Evolutionary conservation across 2,329 filamentous ascomycete species (phyloP).

Genomic region (Alternaria atra): DNA sequence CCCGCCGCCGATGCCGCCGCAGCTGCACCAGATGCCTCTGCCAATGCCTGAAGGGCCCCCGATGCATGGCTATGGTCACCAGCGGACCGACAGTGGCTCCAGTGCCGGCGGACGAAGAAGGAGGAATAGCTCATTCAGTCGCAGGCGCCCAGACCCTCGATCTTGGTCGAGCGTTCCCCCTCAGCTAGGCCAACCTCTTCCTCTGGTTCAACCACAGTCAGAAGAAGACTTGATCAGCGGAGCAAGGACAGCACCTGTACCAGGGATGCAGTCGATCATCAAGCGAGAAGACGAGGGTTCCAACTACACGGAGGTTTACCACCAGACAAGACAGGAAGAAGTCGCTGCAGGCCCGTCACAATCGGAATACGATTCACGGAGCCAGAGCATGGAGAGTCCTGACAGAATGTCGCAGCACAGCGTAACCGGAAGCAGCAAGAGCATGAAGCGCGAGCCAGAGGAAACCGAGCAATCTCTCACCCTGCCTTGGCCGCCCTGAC

Average conservation of each 20-base stretch:
- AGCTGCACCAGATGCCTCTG: constrained; percentile 39
- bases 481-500: constrained; percentile 30
- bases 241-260: constrained; percentile 46
- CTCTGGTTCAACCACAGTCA: constrained; percentile 45
- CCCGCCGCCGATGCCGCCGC: constrained; percentile 32
- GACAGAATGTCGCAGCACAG: constrained; percentile 47
- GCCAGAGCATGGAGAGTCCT: constrained; percentile 42
- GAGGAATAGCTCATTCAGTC: constrained; percentile 47
- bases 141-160: constrained; percentile 42
- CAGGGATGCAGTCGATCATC: constrained; percentile 37
- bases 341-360: constrained; percentile 31
- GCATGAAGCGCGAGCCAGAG: constrained; percentile 44
- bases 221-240: constrained; percentile 47
- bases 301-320: constrained; percentile 42
- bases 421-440: constrained; percentile 45
- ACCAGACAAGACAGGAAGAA: constrained; percentile 43
- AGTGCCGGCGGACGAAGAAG: constrained; percentile 38
- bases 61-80: constrained; percentile 41
- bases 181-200: constrained; percentile 44
- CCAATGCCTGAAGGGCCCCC: constrained; percentile 38
- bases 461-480: constrained; percentile 33
- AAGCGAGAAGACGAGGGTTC: constrained; percentile 41
- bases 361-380: constrained; percentile 35
- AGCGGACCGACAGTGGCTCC: constrained; percentile 45
- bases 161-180: constrained; percentile 49